Percentiles rank a stretch among this genome's conserved stretches.
These are phyloP conservation scores for Eimeria falciformis DNA, from an alignment of 169 alveolate species.

Conservation along the genomic window DNA sequence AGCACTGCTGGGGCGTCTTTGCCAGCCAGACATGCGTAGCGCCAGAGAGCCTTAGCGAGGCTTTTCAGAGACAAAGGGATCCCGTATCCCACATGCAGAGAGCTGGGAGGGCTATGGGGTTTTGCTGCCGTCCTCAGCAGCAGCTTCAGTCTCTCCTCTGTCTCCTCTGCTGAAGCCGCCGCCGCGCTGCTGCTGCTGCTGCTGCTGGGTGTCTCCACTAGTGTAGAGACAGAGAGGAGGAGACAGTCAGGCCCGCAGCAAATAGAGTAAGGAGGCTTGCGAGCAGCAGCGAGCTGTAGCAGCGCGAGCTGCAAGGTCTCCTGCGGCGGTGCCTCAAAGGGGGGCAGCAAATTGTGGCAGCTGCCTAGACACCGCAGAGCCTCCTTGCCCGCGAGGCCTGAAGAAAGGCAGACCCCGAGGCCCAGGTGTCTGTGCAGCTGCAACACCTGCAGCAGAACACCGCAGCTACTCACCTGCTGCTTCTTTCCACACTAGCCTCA, in stretches of 20 bases:
- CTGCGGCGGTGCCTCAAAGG: background rate
- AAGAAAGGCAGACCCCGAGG: background rate
- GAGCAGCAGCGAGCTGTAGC: conserved; percentile 6
- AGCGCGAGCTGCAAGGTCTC: background rate
- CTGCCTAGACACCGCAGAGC: background rate
- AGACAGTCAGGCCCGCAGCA: conserved; percentile 1
- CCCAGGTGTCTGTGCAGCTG: conserved; percentile 21
- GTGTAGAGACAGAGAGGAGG: background rate
- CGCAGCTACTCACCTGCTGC: background rate
- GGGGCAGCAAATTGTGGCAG: background rate
- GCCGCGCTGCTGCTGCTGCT: background rate
- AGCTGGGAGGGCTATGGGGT: background rate
- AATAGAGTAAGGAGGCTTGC: background rate
- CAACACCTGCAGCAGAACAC: background rate
- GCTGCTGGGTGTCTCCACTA: background rate
- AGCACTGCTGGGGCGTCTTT: background rate
- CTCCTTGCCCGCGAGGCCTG: conserved; percentile 6
- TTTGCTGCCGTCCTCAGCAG: background rate
- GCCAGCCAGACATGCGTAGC: background rate
- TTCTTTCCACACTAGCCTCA: background rate
- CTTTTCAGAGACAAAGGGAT: background rate
- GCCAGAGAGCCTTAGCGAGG: background rate
- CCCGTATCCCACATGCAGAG: background rate
- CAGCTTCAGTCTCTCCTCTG: background rate
- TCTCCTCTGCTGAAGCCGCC: background rate